Conservation (phyloP, 257 asterid genomes). For the Nicotiana paniculata region DNA sequence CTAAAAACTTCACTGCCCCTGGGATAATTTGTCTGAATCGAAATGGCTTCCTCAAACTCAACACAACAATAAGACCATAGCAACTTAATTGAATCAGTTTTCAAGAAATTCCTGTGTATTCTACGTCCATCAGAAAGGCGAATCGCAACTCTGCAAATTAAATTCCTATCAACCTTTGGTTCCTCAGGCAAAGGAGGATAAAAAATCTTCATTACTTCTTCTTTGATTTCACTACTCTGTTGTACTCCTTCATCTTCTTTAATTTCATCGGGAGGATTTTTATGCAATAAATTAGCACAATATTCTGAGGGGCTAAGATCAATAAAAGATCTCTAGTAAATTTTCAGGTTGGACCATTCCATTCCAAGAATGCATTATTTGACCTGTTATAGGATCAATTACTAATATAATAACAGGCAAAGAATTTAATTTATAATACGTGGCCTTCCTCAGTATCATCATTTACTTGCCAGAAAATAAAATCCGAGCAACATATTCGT, state of each 20-base stretch:
- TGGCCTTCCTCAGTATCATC: not conserved
- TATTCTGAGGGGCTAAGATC: not conserved
- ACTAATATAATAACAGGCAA: not conserved
- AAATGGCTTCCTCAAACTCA: not conserved
- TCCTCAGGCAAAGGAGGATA: not conserved
- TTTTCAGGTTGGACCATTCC: not conserved
- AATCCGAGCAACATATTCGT: not conserved
- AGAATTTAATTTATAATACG: not conserved
- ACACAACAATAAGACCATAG: constrained; percentile 1
- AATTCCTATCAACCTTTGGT: not conserved
- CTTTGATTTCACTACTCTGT: not conserved
- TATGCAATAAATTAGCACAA: not conserved
- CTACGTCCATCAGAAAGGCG: constrained; percentile 3
- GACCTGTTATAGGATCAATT: constrained; percentile 3
- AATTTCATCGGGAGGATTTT: not conserved
- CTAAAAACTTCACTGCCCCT: not conserved
- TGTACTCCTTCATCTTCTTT: not conserved
- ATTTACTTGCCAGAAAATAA: not conserved
- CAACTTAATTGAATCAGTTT: not conserved
- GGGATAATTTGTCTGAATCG: not conserved
- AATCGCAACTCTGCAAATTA: not conserved
- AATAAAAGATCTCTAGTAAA: not conserved
- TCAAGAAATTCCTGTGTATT: constrained; percentile 4
- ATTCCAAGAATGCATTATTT: not conserved
- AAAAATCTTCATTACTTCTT: not conserved